phyloP scores from a whole-genome alignment of 2,329 filamentous ascomycete genomes.

The Juglanconis juglandina region DNA sequence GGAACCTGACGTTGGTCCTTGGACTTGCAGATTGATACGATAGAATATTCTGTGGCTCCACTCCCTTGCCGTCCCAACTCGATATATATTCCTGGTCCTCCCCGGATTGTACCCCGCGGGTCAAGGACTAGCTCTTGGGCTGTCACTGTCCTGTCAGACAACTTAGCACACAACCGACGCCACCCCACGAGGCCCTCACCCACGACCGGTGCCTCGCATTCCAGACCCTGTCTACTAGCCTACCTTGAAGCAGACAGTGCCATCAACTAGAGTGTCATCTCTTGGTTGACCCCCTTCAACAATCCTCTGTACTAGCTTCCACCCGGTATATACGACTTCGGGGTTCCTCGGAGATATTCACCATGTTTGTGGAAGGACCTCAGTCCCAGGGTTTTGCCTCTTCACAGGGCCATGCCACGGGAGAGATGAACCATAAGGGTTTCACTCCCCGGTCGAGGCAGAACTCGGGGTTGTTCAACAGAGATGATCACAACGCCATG shows the following conservation, averaged over 20 bases:
- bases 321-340: background rate
- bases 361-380: conserved; percentile 15
- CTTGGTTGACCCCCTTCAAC: too few relatives aligned
- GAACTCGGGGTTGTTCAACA: conserved; percentile 26
- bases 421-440: conserved; percentile 9
- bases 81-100: conserved; percentile 15
- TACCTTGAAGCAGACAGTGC: background rate
- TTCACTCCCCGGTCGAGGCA: conserved; percentile 20
- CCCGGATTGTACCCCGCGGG: conserved; percentile 10
- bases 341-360: background rate
- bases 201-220: too few relatives aligned
- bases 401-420: conserved; percentile 4
- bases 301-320: background rate
- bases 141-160: background rate
- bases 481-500: conserved; percentile 37
- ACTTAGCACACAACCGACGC: too few relatives aligned
- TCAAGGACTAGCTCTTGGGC: background rate
- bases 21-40: conserved; percentile 16
- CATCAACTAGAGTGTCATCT: background rate
- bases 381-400: conserved; percentile 9
- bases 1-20: conserved; percentile 25
- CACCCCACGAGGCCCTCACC: too few relatives aligned
- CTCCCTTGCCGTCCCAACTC: conserved; percentile 4
- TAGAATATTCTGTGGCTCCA: conserved; percentile 6
- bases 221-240: too few relatives aligned